Conservation (phyloP, 1,284 basidiomycete genomes). For the Pyrrhoderma noxium region DNA sequence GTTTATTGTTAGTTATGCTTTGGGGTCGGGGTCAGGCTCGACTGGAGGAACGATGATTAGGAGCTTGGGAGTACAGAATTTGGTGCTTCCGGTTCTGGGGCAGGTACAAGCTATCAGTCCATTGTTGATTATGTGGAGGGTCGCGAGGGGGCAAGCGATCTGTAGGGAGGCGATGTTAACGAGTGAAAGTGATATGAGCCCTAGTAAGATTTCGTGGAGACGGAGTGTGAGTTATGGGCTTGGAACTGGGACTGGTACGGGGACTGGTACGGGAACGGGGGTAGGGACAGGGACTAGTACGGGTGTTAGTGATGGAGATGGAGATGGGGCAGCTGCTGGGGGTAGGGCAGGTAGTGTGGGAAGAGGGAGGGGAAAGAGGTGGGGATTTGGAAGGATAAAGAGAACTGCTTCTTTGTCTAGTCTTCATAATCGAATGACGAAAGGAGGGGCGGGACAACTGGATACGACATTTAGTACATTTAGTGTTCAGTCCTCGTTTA, state of each 20-base stretch:
- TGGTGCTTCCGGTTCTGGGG: slow-evolving; percentile 30
- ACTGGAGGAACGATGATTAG: no score
- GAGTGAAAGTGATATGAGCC: slow-evolving; percentile 1
- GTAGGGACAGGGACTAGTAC: not conserved
- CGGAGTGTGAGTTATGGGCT: not conserved
- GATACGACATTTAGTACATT: no score
- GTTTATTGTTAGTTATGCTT: slow-evolving; percentile 27
- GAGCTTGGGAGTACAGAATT: slow-evolving; percentile 23
- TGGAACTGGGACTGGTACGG: not conserved
- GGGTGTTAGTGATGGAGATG: no score
- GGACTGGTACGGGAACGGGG: not conserved
- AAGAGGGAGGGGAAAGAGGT: not conserved
- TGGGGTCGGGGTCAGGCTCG: slow-evolving; percentile 21
- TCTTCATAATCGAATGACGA: no score
- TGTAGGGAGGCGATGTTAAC: slow-evolving; percentile 8
- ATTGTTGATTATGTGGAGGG: slow-evolving; percentile 18
- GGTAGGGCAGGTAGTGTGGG: not conserved
- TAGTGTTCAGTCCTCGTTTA: no score
- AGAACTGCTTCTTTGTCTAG: not conserved
- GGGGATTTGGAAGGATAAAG: not conserved
- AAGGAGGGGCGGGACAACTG: no score
- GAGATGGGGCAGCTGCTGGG: no score
- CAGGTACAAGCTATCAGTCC: slow-evolving; percentile 30
- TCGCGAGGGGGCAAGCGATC: slow-evolving; percentile 18
- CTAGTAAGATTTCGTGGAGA: slow-evolving; percentile 15